Evolutionary conservation across 805 yeast species (phyloP), one percentile per base, ranked within the genome.

Genomic region (Cyberlindnera mycetangii): DNA sequence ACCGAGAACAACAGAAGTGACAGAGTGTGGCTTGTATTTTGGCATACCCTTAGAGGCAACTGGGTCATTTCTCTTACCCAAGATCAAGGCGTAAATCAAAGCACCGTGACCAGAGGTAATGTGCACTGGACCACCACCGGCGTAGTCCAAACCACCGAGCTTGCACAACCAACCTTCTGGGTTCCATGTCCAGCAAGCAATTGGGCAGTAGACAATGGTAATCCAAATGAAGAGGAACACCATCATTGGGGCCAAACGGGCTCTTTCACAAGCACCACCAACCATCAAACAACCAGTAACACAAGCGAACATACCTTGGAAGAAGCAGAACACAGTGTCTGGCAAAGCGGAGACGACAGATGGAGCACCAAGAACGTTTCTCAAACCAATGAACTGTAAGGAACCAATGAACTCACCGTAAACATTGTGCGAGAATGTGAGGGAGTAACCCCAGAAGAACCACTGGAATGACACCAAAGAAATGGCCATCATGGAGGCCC

Each of bases 91-190:
- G 65, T 92, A 92, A 47, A 97, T 92, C 52, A 93, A 74, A 41
- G 97, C 98, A 64, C 95, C 95, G 55, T 83, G 86, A 56, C 99
- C 99, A 30, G 96, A 86, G 56, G 89, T 71, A 71, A 87, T 88
- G 71, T 93, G 99, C 49, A 93, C 98, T 50, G 98, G 97, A 52
- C 97, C 97, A 62, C 98, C 98, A 62, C 99, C 99, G 18, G 99
- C 99, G 62, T 87, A 93, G 71, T 93, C 99, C 49, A 89, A 76
- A 30, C 90, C 83, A 53, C 97, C 98, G 43, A 92, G 74, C 37
- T 68, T 67, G 44, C 74, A 77, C 53, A 92, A 75, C 99, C 98
- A 93, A 42, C 99, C 99, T 46, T 77, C 77, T 20, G 83, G 78
- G 66, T 92, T 92, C 99, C 99, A 93, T 20, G 96, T 86, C 98